Evolutionary conservation across 148 eudicot genomes (phyloP).

Genomic region (Camellia japonica): DNA sequence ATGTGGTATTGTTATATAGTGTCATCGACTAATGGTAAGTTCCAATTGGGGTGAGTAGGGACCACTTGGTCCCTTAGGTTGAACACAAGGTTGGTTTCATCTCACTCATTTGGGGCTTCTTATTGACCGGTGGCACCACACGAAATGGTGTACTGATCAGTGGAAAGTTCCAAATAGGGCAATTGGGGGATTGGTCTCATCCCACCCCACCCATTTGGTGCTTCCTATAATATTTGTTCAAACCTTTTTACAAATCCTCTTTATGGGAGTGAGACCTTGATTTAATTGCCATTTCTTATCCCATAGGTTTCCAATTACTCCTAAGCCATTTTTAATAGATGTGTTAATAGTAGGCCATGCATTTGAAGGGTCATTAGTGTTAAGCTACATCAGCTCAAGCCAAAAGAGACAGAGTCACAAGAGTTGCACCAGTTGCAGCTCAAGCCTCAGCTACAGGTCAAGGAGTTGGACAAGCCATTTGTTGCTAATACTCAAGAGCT

Average conservation of each 20-base stretch:
- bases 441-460: no score
- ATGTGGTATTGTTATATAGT: not conserved
- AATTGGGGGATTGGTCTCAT: not conserved
- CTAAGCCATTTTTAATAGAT: not conserved
- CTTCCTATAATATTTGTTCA: no score
- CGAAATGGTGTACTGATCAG: not conserved
- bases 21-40: not conserved
- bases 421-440: no score
- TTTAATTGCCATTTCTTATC: not conserved
- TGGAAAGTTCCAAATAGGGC: not conserved
- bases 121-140: not conserved
- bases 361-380: not conserved
- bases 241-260: no score
- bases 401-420: no score
- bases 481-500: not conserved
- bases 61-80: not conserved
- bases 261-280: not conserved
- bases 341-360: not conserved
- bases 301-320: not conserved
- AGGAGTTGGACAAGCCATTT: not conserved
- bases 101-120: not conserved
- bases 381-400: not conserved
- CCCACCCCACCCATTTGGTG: not conserved
- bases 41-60: not conserved
- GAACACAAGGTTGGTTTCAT: not conserved